Conservation (phyloP, 768 basidiomycete species). For the Amanita thiersii region DNA sequence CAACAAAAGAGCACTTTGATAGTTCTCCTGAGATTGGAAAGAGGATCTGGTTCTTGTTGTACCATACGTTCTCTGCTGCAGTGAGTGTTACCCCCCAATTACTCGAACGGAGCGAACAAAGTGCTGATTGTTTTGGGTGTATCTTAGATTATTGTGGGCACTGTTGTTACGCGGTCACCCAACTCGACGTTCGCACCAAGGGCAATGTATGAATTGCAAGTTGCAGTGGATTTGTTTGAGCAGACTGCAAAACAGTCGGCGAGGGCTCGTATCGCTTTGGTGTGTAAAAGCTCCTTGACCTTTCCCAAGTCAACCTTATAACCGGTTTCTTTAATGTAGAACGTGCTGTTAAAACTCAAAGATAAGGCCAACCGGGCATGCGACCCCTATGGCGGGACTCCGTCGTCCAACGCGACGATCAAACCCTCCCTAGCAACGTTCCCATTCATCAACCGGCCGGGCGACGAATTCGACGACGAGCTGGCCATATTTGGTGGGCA, state of each 20-base stretch:
- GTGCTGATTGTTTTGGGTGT: background rate
- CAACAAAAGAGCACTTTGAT: conserved; percentile 39
- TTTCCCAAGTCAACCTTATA: background rate
- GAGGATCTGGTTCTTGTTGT: conserved; percentile 43
- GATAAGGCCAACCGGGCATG: conserved; percentile 35
- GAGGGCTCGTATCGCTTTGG: conserved; percentile 40
- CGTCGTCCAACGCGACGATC: conserved; percentile 9
- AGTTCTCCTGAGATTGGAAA: conserved; percentile 37
- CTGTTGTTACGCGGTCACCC: conserved; percentile 51
- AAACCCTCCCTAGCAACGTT: conserved; percentile 8
- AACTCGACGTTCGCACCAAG: conserved; percentile 38
- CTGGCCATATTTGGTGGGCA: conserved; percentile 50
- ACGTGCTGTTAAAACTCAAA: conserved; percentile 34
- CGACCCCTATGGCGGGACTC: conserved; percentile 17
- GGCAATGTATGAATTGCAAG: conserved; percentile 40
- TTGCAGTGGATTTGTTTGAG: conserved; percentile 39
- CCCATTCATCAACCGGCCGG: conserved; percentile 2
- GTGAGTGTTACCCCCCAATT: no score
- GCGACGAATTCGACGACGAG: conserved; percentile 30
- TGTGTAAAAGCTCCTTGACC: conserved; percentile 14
- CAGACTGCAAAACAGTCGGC: conserved; percentile 33
- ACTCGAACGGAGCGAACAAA: no score
- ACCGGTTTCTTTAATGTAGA: conserved; percentile 17
- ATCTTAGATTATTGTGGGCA: conserved; percentile 46
- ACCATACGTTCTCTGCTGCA: conserved; percentile 43